These are phyloP conservation scores for Nannochloropsis oceanica DNA, from an alignment of 108 stramenopile genomes.

Conservation along the genomic window DNA sequence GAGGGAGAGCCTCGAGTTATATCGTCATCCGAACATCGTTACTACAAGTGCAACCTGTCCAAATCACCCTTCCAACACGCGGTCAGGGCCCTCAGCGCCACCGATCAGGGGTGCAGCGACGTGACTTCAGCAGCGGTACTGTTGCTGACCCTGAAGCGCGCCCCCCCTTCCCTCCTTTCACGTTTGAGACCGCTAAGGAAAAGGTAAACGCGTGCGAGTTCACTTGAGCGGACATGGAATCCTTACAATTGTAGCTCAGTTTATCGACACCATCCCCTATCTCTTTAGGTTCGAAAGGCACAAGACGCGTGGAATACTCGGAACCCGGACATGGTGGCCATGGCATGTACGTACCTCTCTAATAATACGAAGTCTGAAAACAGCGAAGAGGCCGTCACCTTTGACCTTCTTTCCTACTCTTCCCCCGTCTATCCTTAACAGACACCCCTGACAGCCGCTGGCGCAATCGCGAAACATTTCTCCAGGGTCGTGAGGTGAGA, in stretches of 20 bases:
- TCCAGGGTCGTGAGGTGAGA: background rate
- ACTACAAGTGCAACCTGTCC: no score
- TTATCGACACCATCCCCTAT: background rate
- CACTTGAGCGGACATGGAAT: background rate
- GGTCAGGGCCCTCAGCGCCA: no score
- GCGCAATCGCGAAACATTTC: conserved; percentile 43
- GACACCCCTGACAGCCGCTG: conserved; percentile 45
- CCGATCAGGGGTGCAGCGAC: background rate
- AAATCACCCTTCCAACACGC: no score
- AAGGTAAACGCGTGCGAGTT: conserved; percentile 20
- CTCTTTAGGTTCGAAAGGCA: conserved; percentile 27
- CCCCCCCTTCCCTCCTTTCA: conserved; percentile 44
- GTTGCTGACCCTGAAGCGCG: background rate
- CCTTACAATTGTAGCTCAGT: background rate
- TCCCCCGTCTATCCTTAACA: conserved; percentile 6
- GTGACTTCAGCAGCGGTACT: background rate
- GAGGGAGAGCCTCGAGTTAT: no score
- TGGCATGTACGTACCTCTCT: background rate
- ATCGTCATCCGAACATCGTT: no score
- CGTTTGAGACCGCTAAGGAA: conserved; percentile 41
- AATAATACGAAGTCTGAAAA: no score
- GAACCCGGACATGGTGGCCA: conserved; percentile 41
- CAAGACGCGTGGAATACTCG: conserved; percentile 53
- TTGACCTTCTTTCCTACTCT: background rate
- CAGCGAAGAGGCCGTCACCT: background rate